Conservation (phyloP, 1,284 basidiomycete genomes). For the Athelia sp. region DNA sequence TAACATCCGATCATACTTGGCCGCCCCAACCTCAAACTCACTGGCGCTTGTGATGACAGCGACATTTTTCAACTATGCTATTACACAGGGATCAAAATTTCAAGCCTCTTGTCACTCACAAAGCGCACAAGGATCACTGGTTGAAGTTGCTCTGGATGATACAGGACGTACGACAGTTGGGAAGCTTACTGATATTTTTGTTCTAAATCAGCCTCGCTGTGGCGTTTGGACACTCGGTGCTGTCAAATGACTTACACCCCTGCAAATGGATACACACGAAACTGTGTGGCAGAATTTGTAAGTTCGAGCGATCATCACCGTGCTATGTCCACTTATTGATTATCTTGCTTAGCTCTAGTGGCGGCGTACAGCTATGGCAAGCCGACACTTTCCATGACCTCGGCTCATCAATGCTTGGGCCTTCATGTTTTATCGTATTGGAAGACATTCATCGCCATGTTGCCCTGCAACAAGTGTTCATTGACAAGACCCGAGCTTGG, state of each 20-base stretch:
- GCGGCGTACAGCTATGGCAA: not conserved
- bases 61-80: not conserved
- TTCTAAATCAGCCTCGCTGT: not conserved
- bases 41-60: not conserved
- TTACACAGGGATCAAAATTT: not conserved
- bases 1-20: not conserved
- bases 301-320: not conserved
- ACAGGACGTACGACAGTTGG: not conserved
- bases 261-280: not conserved
- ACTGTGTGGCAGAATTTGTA: not conserved
- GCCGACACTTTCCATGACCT: not conserved
- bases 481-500: not conserved
- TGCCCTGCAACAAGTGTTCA: not conserved
- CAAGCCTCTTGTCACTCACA: not conserved
- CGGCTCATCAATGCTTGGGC: not conserved
- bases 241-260: not conserved
- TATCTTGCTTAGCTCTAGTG: not conserved
- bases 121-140: not conserved
- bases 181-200: not conserved
- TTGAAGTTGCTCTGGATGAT: not conserved
- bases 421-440: not conserved
- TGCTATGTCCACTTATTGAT: not conserved
- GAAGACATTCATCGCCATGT: not conserved
- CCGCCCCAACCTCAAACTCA: not conserved
- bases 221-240: not conserved